These are phyloP conservation scores for Tulasnella calospora DNA, from an alignment of 768 basidiomycete genomes.

Conservation along the genomic window DNA sequence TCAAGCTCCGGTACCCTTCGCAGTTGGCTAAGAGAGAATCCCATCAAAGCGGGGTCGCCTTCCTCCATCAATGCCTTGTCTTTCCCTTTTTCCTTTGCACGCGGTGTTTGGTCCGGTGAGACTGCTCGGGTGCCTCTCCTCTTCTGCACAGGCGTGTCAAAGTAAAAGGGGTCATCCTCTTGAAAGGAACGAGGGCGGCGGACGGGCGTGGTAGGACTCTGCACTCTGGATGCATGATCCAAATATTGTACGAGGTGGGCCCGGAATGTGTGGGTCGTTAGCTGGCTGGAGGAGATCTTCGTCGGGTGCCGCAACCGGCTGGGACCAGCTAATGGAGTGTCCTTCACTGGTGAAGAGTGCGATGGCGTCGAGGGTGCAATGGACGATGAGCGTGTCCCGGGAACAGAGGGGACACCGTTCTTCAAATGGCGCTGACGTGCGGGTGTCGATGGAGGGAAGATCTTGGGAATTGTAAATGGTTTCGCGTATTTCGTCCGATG, in stretches of 20 bases:
- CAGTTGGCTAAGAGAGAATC: slow-evolving; percentile 69
- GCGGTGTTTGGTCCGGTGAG: slow-evolving; percentile 20
- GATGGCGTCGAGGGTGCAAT: slow-evolving; percentile 27
- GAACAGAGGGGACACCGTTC: slow-evolving; percentile 25
- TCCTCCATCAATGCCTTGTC: background rate
- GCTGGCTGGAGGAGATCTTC: slow-evolving; percentile 58
- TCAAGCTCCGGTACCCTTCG: slow-evolving; percentile 71
- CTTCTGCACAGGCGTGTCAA: slow-evolving; percentile 25
- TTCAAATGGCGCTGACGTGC: background rate
- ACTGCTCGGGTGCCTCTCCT: slow-evolving; percentile 13
- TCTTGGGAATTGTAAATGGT: slow-evolving; percentile 50
- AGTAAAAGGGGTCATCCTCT: slow-evolving; percentile 38
- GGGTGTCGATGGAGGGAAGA: background rate
- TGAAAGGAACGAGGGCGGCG: background rate
- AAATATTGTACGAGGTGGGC: slow-evolving; percentile 77
- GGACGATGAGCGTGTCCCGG: slow-evolving; percentile 25
- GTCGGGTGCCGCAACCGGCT: slow-evolving; percentile 66
- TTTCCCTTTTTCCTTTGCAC: background rate
- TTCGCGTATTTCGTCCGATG: slow-evolving; percentile 51
- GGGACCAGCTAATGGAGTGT: slow-evolving; percentile 1
- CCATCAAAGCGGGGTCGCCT: slow-evolving; percentile 32
- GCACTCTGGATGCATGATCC: slow-evolving; percentile 39
- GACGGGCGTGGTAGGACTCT: background rate
- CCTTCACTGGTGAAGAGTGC: slow-evolving; percentile 6
- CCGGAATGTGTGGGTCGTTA: slow-evolving; percentile 66